Conservation (phyloP, 2,329 filamentous ascomycete species). For the Sordariomycetes sp. region DNA sequence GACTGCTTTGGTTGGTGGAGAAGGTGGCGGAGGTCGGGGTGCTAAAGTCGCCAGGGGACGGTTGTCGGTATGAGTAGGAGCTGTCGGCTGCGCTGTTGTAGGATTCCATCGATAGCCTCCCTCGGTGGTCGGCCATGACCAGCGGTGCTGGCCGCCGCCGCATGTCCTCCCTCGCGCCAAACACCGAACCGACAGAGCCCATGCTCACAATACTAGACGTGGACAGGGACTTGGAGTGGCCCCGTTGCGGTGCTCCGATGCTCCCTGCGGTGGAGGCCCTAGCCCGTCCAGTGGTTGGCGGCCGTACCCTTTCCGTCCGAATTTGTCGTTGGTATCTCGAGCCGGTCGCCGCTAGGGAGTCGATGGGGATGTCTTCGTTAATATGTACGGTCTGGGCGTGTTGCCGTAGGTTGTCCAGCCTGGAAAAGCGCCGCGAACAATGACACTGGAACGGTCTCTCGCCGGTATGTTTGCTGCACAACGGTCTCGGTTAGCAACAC, state of each 20-base stretch:
- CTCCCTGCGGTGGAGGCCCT: constrained; percentile 71
- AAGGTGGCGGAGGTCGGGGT: constrained; percentile 80
- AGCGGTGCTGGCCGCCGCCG: constrained; percentile 70
- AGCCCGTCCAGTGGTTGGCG: constrained; percentile 53
- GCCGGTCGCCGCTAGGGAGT: constrained; percentile 85
- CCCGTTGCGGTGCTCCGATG: constrained; percentile 57
- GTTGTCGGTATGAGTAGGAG: constrained; percentile 51
- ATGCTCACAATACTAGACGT: constrained; percentile 77
- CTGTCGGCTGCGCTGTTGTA: constrained; percentile 53
- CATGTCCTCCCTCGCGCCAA: constrained; percentile 53
- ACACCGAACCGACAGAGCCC: constrained; percentile 54
- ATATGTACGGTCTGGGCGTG: constrained; percentile 97
- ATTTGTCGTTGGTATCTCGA: constrained; percentile 90
- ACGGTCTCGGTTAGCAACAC: neutral
- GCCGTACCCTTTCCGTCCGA: constrained; percentile 69
- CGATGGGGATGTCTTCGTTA: constrained; percentile 90
- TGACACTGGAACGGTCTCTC: constrained; percentile 96
- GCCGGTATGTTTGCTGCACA: constrained; percentile 79
- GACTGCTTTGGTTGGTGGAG: constrained; percentile 66
- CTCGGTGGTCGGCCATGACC: constrained; percentile 66
- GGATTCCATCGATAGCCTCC: constrained; percentile 57
- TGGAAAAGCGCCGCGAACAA: constrained; percentile 84
- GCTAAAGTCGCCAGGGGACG: constrained; percentile 64
- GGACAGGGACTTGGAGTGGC: constrained; percentile 78
- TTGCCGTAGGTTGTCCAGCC: constrained; percentile 88